Evolutionary conservation across 495 filamentous ascomycete species (phyloP).

Genomic region (Bombardia bombarda): DNA sequence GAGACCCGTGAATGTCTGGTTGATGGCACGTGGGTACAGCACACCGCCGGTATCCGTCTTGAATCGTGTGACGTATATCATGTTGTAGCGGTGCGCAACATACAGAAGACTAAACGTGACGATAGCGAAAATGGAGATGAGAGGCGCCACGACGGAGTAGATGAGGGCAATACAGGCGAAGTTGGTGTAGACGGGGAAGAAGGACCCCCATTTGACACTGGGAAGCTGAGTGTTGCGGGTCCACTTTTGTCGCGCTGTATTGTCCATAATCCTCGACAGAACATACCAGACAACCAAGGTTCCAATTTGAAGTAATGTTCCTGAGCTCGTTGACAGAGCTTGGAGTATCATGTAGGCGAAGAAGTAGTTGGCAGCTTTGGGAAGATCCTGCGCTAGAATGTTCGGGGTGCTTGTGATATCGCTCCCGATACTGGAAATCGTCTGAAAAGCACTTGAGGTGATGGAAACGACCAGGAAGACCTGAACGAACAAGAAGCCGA

Average conservation of each 20-base stretch:
- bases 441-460: conserved; percentile 65
- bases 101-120: conserved; percentile 92
- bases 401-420: conserved; percentile 52
- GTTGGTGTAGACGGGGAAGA: conserved; percentile 94
- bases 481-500: conserved; percentile 90
- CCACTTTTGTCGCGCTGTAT: conserved; percentile 85
- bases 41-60: conserved; percentile 87
- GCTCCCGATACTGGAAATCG: conserved; percentile 54
- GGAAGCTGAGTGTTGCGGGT: conserved; percentile 70
- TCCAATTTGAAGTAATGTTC: conserved; percentile 78
- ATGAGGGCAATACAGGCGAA: conserved; percentile 90
- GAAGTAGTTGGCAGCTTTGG: conserved; percentile 90
- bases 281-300: conserved; percentile 75
- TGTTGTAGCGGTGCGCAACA: conserved; percentile 94
- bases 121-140: conserved; percentile 90
- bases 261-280: conserved; percentile 69
- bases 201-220: conserved; percentile 80
- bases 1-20: conserved; percentile 89
- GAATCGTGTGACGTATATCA: conserved; percentile 91
- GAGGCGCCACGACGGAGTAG: conserved; percentile 81
- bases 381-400: conserved; percentile 74
- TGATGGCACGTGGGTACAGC: conserved; percentile 87
- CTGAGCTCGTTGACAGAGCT: conserved; percentile 81
- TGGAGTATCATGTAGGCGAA: conserved; percentile 98
- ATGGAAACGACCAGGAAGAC: conserved; percentile 91